These are phyloP conservation scores for Blastobotrys parvus DNA, from an alignment of 805 yeast genomes.

Conservation along the genomic window DNA sequence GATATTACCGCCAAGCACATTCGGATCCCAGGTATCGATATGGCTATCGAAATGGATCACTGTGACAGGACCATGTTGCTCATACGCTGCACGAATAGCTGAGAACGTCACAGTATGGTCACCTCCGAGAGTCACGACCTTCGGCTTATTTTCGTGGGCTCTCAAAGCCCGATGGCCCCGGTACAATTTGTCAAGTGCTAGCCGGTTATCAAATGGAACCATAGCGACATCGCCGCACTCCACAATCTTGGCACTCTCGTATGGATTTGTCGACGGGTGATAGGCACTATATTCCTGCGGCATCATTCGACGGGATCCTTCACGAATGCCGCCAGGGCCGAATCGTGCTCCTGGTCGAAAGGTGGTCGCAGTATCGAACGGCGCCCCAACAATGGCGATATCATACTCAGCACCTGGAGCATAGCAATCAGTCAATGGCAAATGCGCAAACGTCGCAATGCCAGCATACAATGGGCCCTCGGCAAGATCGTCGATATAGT, in stretches of 20 bases:
- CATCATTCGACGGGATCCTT: conserved; percentile 34
- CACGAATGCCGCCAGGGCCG: conserved; percentile 45
- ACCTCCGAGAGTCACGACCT: conserved; percentile 64
- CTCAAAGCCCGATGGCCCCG: conserved; percentile 39
- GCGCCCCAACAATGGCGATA: conserved; percentile 68
- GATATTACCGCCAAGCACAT: conserved; percentile 53
- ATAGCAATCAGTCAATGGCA: conserved; percentile 52
- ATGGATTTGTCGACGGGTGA: conserved; percentile 54
- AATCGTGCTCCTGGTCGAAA: conserved; percentile 76
- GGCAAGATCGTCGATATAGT: conserved; percentile 4
- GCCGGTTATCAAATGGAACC: conserved; percentile 53
- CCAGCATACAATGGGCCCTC: conserved; percentile 17
- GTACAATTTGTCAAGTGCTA: conserved; percentile 52
- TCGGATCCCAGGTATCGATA: conserved; percentile 64
- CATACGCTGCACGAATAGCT: conserved; percentile 51
- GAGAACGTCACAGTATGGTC: conserved; percentile 72
- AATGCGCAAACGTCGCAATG: conserved; percentile 51
- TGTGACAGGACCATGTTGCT: conserved; percentile 53
- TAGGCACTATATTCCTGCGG: conserved; percentile 26
- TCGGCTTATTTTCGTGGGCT: conserved; percentile 31
- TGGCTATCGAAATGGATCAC: conserved; percentile 68
- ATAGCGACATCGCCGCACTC: conserved; percentile 66
- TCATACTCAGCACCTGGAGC: conserved; percentile 41
- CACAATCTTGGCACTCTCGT: conserved; percentile 44
- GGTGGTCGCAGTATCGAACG: conserved; percentile 74